Conservation (phyloP, 2,329 filamentous ascomycete genomes). For the Aspergillus fructus region DNA sequence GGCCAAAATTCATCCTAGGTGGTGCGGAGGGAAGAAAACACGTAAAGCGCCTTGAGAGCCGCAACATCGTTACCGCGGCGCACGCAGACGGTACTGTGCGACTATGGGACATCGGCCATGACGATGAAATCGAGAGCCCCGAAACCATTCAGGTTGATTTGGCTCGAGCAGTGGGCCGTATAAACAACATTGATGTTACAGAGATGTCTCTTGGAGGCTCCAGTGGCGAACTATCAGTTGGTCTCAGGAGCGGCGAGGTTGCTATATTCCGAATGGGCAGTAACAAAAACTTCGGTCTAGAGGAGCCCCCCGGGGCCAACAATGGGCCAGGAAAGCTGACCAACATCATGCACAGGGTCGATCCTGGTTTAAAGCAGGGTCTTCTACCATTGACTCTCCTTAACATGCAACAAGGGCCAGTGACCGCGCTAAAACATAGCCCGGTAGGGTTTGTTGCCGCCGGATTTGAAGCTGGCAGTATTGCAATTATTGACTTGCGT, state of each 20-base stretch:
- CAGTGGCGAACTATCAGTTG: constrained; percentile 82
- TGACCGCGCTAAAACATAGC: constrained; percentile 79
- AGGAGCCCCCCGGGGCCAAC: constrained; percentile 54
- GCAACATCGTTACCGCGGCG: constrained; percentile 81
- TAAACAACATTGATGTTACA: constrained; percentile 72
- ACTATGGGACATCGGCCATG: constrained; percentile 88
- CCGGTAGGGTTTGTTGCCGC: constrained; percentile 89
- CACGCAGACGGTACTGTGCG: constrained; percentile 91
- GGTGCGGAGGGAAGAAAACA: constrained; percentile 71
- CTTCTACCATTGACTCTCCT: constrained; percentile 77
- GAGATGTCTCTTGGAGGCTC: constrained; percentile 76
- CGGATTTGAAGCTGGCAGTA: constrained; percentile 77
- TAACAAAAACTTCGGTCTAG: constrained; percentile 70
- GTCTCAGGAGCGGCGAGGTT: constrained; percentile 78
- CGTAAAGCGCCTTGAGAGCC: constrained; percentile 73
- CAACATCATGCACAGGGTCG: constrained; percentile 70
- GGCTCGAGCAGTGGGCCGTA: constrained; percentile 76
- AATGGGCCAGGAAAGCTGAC: constrained; percentile 69
- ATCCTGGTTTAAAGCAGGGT: constrained; percentile 73
- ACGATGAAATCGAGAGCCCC: constrained; percentile 88
- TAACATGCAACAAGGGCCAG: constrained; percentile 77
- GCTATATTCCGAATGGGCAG: constrained; percentile 84
- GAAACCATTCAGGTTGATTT: constrained; percentile 81
- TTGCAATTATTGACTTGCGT: constrained; percentile 83
- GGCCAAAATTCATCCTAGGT: constrained; percentile 74